These are phyloP conservation scores for Ceratocystis harringtonii DNA, from an alignment of 2,329 filamentous ascomycete species.

Conservation along the genomic window DNA sequence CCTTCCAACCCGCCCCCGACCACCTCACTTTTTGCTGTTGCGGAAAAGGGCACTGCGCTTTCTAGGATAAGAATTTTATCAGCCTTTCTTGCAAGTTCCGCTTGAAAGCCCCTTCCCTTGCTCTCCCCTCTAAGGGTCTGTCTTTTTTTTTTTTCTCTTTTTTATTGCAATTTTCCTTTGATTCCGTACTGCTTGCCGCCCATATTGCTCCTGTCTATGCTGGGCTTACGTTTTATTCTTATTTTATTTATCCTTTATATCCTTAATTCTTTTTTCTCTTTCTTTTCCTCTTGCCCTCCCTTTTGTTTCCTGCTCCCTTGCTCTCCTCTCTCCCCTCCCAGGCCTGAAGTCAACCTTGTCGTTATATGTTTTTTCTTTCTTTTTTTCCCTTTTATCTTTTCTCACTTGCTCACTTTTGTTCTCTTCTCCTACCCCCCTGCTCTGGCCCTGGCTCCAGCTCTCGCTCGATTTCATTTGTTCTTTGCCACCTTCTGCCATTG, in stretches of 20 bases:
- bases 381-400: background rate
- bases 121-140: too few species aligned
- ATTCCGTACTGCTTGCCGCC: background rate
- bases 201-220: background rate
- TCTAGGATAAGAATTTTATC: background rate
- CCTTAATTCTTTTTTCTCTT: background rate
- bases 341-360: background rate
- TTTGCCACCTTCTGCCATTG: conserved; percentile 2
- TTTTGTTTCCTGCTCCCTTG: background rate
- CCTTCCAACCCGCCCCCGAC: conserved; percentile 11
- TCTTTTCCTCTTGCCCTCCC: background rate
- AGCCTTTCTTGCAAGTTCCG: too few species aligned
- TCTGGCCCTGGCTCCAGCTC: background rate
- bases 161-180: background rate
- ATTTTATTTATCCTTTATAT: background rate
- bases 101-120: too few species aligned
- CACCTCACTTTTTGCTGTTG: conserved; percentile 13
- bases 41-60: conserved; percentile 8
- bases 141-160: background rate
- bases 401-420: background rate
- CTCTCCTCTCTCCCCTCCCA: background rate
- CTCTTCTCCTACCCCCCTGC: background rate
- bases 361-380: background rate
- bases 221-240: background rate
- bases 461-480: background rate